These are phyloP conservation scores for Pythium plurisporium DNA, from an alignment of 352 stramenopile genomes.

Conservation along the genomic window DNA sequence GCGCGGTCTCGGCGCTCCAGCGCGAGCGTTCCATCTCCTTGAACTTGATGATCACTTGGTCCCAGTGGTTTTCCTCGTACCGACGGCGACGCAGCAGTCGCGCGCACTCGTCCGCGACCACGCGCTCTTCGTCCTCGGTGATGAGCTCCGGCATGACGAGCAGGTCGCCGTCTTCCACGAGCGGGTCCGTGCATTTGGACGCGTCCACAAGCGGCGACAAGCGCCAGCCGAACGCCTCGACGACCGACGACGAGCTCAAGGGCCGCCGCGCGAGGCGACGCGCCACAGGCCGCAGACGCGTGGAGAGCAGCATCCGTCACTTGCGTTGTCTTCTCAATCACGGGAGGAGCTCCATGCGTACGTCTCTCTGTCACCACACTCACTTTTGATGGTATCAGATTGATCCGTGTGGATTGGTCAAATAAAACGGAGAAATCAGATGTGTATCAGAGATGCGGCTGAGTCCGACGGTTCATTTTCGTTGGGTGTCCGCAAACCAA, in stretches of 20 bases:
- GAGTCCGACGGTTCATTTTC: too few species aligned
- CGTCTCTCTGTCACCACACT: too few species aligned
- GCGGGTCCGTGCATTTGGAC: constrained; percentile 46
- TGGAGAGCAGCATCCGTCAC: not conserved
- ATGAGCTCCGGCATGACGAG: constrained; percentile 65
- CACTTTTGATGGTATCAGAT: too few species aligned
- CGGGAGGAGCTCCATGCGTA: too few species aligned
- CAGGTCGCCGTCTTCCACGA: constrained; percentile 58
- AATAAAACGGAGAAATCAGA: too few species aligned
- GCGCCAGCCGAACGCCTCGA: constrained; percentile 16
- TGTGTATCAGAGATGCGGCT: not conserved
- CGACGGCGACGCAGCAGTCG: constrained; percentile 59
- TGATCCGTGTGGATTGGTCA: too few species aligned
- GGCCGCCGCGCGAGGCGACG: constrained; percentile 5
- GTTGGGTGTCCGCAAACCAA: too few species aligned
- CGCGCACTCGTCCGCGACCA: constrained; percentile 69
- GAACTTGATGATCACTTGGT: constrained; percentile 85
- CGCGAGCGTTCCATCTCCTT: constrained; percentile 86
- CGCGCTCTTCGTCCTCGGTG: constrained; percentile 62
- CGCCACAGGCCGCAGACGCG: not conserved
- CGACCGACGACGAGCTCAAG: constrained; percentile 21
- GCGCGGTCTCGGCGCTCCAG: constrained; percentile 65
- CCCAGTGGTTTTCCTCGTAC: constrained; percentile 81
- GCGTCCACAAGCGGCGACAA: constrained; percentile 37
- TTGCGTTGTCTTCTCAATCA: too few species aligned